Base-by-base conservation (phyloP, 768 basidiomycete genomes). In the Leucocoprinus birnbaumii region DNA sequence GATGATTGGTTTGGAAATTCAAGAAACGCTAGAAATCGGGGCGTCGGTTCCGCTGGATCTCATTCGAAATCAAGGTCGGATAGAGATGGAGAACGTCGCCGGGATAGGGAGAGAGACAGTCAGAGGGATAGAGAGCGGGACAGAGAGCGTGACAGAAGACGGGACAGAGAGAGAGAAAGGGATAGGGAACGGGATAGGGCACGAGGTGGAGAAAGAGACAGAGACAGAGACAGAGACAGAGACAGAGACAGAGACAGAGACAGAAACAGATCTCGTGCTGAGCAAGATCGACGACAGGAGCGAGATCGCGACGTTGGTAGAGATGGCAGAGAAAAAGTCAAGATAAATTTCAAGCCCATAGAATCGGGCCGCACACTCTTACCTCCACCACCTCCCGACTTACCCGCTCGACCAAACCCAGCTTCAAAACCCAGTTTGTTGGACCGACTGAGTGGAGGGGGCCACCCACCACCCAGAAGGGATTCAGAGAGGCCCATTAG, bases 1-100 rank as follows among this genome's bases (percentile, higher is more conserved):
- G 80, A 79, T 45, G 84, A 89, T 66, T 90, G 89, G 89, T 91
- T 91, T 65, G 72, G 71, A 34, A 73, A 70, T 40, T 35, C 67
- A 10, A 62, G 62, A 26, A 71, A 72, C 34, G 58, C 57, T 51
- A 68, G 62, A 55, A 68, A 27, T 56, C 54, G 21, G 8, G 21
- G 27, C 35, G 35, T 16, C n/a, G 31, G 14, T 49, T n/a, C n/a
- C n/a, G n/a, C n/a, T n/a, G 19, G 11, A 26, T 14, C 21, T 40
- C 35, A 14, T 42, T 51, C 18, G 47, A 56, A 8, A 48, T 65
- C 35, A 78, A 73, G 59, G 72, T 35, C 21, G 49, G 42, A 44
- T 43, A 47, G 55, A 56, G 50, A 31, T 44, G 22, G 35, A 63
- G 57, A 57, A 18, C 49, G 46, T 52, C 59, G 40, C 21, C 16